These are phyloP conservation scores for Chalciporus piperatoides DNA, from an alignment of 1,284 basidiomycete genomes.

Conservation along the genomic window DNA sequence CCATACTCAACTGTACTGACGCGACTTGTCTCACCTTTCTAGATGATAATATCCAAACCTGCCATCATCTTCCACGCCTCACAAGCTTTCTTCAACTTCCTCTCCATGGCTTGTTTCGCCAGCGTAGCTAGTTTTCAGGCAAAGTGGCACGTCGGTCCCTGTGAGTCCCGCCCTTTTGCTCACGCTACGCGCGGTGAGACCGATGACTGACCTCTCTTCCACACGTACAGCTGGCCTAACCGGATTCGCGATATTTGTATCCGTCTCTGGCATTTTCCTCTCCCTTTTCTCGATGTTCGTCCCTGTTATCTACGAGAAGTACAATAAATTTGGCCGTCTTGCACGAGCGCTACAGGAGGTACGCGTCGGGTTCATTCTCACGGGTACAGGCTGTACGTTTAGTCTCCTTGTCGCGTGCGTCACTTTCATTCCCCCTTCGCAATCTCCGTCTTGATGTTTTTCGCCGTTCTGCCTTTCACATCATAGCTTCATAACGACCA, in stretches of 20 bases:
- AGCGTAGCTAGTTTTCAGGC: conserved; percentile 84
- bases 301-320: conserved; percentile 83
- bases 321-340: conserved; percentile 70
- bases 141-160: conserved; percentile 76
- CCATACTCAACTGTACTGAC: conserved; percentile 15
- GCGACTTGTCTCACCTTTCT: conserved; percentile 18
- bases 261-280: conserved; percentile 66
- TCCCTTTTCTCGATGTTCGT: conserved; percentile 69
- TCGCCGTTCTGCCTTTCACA: background rate
- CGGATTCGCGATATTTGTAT: conserved; percentile 81
- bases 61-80: conserved; percentile 68
- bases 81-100: conserved; percentile 85
- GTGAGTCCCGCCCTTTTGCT: conserved; percentile 43
- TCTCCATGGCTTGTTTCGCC: conserved; percentile 84
- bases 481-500: conserved; percentile 64
- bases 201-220: conserved; percentile 12
- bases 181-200: background rate
- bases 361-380: conserved; percentile 78
- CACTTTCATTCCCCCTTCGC: conserved; percentile 2
- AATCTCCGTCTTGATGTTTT: conserved; percentile 11
- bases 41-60: conserved; percentile 85
- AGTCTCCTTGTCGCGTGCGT: conserved; percentile 73
- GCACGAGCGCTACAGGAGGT: conserved; percentile 78
- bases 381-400: conserved; percentile 59
- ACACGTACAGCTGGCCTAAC: conserved; percentile 66